Percentiles rank a stretch among this genome's conserved stretches.
phyloP scores from a whole-genome alignment of 768 basidiomycete species.

The Kwoniella sp. region DNA sequence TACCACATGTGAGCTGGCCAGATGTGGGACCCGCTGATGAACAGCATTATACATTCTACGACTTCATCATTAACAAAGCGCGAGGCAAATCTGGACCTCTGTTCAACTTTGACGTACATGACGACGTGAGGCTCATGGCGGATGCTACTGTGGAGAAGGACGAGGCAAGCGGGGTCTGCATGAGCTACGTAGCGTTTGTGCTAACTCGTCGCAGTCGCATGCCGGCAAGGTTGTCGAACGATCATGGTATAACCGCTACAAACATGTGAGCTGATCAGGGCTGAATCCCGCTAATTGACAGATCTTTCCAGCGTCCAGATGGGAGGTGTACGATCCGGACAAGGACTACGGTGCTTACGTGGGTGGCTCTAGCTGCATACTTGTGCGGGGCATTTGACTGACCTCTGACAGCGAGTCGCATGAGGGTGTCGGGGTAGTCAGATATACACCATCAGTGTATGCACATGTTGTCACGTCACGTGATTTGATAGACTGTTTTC shows the following conservation, averaged over 20 bases:
- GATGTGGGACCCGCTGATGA: constrained; percentile 1
- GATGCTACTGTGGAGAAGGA: constrained; percentile 97
- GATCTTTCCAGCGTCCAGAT: constrained; percentile 92
- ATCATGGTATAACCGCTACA: constrained; percentile 90
- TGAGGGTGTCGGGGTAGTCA: too few relatives aligned
- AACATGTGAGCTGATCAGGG: constrained; percentile 53
- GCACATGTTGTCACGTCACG: too few relatives aligned
- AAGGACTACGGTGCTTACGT: constrained; percentile 84
- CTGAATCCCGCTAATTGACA: constrained; percentile 42
- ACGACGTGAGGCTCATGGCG: constrained; percentile 87
- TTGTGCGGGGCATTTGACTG: too few relatives aligned
- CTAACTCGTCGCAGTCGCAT: constrained; percentile 55
- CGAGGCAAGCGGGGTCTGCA: constrained; percentile 58
- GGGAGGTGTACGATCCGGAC: constrained; percentile 97
- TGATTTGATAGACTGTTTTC: too few relatives aligned
- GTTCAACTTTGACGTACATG: constrained; percentile 98
- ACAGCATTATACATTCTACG: constrained; percentile 96
- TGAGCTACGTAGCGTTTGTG: neutral
- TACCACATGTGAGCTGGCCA: constrained; percentile 71
- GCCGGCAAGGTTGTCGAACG: constrained; percentile 98
- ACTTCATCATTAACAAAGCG: constrained; percentile 97
- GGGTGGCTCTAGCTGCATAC: neutral
- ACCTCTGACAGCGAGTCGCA: constrained; percentile 8
- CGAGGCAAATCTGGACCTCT: constrained; percentile 96
- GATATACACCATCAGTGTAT: too few relatives aligned